phyloP scores from a whole-genome alignment of 2,329 filamentous ascomycete genomes.

The Alternaria sp. region DNA sequence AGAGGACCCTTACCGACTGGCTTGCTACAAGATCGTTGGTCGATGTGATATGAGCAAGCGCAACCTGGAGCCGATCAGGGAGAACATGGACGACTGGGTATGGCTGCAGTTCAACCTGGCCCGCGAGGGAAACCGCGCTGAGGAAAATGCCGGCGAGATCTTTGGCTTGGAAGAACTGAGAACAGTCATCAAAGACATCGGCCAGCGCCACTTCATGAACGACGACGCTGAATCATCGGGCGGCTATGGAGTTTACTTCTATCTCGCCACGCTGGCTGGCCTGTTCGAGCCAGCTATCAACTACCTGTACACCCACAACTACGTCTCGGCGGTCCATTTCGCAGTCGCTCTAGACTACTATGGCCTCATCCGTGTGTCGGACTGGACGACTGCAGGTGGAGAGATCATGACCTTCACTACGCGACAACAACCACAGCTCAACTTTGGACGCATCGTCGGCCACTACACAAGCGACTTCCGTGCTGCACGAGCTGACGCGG shows the following conservation, averaged over 20 bases:
- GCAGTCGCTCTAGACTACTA: slow-evolving; percentile 79
- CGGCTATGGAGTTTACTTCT: slow-evolving; percentile 89
- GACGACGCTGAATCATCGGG: slow-evolving; percentile 77
- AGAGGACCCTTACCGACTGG: slow-evolving; percentile 93
- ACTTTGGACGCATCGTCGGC: slow-evolving; percentile 91
- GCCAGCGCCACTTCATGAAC: slow-evolving; percentile 87
- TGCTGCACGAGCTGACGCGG: slow-evolving; percentile 83
- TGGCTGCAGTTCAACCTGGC: slow-evolving; percentile 71
- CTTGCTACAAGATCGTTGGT: slow-evolving; percentile 97
- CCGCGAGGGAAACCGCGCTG: slow-evolving; percentile 65
- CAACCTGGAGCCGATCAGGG: slow-evolving; percentile 63
- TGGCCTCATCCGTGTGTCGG: slow-evolving; percentile 76
- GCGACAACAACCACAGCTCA: slow-evolving; percentile 78
- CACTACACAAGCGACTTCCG: slow-evolving; percentile 97
- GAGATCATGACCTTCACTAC: slow-evolving; percentile 74
- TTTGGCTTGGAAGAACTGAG: slow-evolving; percentile 74
- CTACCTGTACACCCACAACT: slow-evolving; percentile 89
- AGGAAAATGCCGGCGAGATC: slow-evolving; percentile 67
- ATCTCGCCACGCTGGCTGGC: slow-evolving; percentile 86
- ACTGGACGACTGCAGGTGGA: slow-evolving; percentile 68
- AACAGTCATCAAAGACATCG: slow-evolving; percentile 83
- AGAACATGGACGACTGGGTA: slow-evolving; percentile 70
- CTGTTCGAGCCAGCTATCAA: slow-evolving; percentile 94
- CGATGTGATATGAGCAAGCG: slow-evolving; percentile 68
- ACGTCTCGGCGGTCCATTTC: slow-evolving; percentile 94